These are phyloP conservation scores for Pythium rishiriense DNA, from an alignment of 352 stramenopile species.

Conservation along the genomic window DNA sequence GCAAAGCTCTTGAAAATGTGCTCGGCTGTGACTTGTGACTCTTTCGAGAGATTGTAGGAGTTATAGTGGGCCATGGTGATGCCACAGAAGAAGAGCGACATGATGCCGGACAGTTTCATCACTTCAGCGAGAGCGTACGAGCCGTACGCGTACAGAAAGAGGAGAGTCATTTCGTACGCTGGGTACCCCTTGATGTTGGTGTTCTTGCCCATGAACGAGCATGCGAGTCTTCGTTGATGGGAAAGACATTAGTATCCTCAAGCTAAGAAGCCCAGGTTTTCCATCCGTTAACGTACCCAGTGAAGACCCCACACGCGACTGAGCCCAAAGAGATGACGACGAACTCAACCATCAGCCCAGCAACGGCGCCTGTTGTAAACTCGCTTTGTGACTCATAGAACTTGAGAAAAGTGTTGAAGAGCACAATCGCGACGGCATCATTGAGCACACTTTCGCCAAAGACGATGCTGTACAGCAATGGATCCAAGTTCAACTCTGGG, in stretches of 20 bases:
- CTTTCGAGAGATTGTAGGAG: conserved; percentile 72
- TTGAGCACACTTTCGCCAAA: conserved; percentile 98
- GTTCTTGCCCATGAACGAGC: conserved; percentile 79
- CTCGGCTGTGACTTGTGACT: conserved; percentile 61
- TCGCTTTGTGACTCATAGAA: conserved; percentile 79
- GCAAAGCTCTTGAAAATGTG: conserved; percentile 82
- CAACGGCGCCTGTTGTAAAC: conserved; percentile 65
- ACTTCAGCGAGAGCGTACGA: conserved; percentile 68
- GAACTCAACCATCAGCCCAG: conserved; percentile 74
- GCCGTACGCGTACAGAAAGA: conserved; percentile 72
- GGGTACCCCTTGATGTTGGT: conserved; percentile 82
- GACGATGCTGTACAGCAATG: conserved; percentile 90
- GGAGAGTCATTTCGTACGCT: conserved; percentile 71
- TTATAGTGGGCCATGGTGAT: conserved; percentile 87
- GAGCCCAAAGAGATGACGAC: conserved; percentile 76
- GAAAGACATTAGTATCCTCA: background rate
- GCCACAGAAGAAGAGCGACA: conserved; percentile 92
- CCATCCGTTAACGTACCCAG: conserved; percentile 35
- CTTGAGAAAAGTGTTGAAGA: conserved; percentile 97
- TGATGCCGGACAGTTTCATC: conserved; percentile 86
- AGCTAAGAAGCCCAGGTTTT: too few species aligned
- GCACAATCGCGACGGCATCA: conserved; percentile 96
- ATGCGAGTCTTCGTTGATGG: conserved; percentile 45
- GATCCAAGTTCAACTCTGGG: conserved; percentile 90
- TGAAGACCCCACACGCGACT: conserved; percentile 74